A percentile compares a stretch with the other conserved stretches of the same genome.
Conservation (phyloP, 352 stramenopile genomes). For the Phytophthora agathidicida region DNA sequence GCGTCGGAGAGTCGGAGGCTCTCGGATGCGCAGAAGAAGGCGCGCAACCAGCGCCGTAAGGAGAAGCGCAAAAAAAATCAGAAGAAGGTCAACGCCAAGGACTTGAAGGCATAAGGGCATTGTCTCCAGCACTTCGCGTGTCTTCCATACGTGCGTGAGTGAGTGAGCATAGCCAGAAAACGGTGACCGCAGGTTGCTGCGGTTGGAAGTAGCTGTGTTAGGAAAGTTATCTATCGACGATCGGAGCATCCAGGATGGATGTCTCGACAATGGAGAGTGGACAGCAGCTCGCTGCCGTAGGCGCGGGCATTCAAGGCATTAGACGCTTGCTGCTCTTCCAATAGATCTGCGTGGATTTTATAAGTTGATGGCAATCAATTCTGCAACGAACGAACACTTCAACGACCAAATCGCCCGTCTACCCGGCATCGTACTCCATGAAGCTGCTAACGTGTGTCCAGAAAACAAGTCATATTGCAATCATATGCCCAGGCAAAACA, state of each 20-base stretch:
- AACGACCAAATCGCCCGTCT: constrained; percentile 1
- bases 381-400: constrained; percentile 8
- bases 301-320: constrained; percentile 16
- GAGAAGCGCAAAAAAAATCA: constrained; percentile 81
- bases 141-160: constrained; percentile 24
- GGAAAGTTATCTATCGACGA: constrained; percentile 27
- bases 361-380: constrained; percentile 36
- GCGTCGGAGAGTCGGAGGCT: constrained; percentile 43
- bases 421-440: too few species aligned
- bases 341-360: constrained; percentile 40
- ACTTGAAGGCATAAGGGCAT: constrained; percentile 28
- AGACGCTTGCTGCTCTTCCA: constrained; percentile 14
- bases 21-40: constrained; percentile 65
- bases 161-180: constrained; percentile 15
- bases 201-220: constrained; percentile 33
- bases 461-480: too few species aligned
- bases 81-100: constrained; percentile 49
- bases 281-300: constrained; percentile 19
- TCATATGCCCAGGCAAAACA: too few species aligned
- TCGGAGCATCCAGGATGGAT: constrained; percentile 11
- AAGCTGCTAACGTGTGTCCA: too few species aligned
- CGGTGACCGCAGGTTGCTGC: constrained; percentile 6
- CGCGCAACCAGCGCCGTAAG: constrained; percentile 75
- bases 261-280: constrained; percentile 11
- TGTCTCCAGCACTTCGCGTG: constrained; percentile 26